Base-by-base conservation (phyloP, 306 rosid genomes). In the Cyclanthera cordifolia region DNA sequence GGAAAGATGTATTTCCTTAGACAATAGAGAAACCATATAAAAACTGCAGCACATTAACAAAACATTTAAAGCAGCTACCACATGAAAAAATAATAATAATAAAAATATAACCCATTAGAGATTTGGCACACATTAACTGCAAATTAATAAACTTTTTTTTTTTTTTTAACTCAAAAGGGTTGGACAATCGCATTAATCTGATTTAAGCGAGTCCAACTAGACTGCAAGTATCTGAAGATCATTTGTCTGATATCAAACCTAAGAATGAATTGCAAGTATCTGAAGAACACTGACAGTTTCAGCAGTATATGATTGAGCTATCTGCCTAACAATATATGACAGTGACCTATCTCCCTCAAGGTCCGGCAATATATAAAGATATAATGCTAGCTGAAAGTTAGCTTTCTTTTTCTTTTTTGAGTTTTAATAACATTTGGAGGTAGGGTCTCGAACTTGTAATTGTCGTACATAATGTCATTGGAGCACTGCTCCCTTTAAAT, bases 301-400 rank as follows among this genome's bases (percentile, higher is more conserved):
- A 64, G 13, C 53, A 64, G 13, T 45, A 66, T 66, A 66, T 24
- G 54, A 66, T 3, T 15, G 54, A 46, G 12, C 32, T 64, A 41
- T 64, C 69, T 41, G 53, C 69, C 69, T 20, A 32, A 32, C 37
- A 32, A 3, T 32, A 32, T 28, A n/a, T n/a, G n/a, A 66, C 14
- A 66, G 19, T 25, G 71, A 46, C 14, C 32, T 64, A 21, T 64
- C 70, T 43, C 37, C 70, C 70, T 43, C 37, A 23, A 64, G 23
- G 14, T 64, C 69, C 43, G 8, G 20, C 68, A 43, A n/a, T 39
- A 5, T 43, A 64, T 41, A 64, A 43, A 41, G 52, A 21, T 34
- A 64, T 6, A 63, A 5, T 1, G 24, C 54, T 24, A 65, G 45
- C 70, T 21, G 53, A 45, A 45, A 65, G 50, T 23, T 65, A 7